A percentile compares a stretch with the other conserved stretches of the same genome.
phyloP scores from a whole-genome alignment of 805 yeast genomes.

The Pichia rugopelliculosa region DNA sequence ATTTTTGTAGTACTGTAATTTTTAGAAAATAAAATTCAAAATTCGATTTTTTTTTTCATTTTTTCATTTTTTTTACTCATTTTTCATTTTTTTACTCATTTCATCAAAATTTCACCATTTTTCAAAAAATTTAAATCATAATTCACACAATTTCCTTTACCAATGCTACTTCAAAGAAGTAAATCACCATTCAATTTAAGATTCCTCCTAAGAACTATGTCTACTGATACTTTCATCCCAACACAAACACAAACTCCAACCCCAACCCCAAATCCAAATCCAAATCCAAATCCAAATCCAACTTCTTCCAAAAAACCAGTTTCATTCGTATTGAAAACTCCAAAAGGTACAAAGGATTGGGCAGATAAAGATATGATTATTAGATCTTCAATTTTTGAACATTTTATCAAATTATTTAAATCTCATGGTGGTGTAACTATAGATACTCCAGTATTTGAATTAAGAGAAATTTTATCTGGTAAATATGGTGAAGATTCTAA shows the following conservation, averaged over 20 bases:
- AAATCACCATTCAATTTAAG: neutral
- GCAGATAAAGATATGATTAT: constrained; percentile 96
- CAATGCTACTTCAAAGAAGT: neutral
- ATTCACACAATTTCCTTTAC: too few relatives aligned
- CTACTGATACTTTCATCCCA: neutral
- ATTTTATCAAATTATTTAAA: constrained; percentile 70
- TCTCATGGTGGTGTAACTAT: constrained; percentile 98
- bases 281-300: neutral
- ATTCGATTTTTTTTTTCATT: neutral
- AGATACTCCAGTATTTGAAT: constrained; percentile 97
- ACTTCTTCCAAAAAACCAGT: neutral
- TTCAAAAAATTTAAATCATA: too few relatives aligned
- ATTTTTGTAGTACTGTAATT: neutral
- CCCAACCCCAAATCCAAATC: neutral
- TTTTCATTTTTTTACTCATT: neutral
- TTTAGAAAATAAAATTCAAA: too few relatives aligned
- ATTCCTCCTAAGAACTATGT: neutral
- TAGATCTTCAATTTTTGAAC: constrained; percentile 76
- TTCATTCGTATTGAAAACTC: constrained; percentile 74
- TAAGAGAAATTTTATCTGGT: constrained; percentile 91
- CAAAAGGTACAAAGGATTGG: constrained; percentile 98
- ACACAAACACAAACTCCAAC: neutral
- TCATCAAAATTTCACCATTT: neutral
- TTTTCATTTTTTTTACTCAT: neutral
- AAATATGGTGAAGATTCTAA: constrained; percentile 99